A percentile compares a stretch with the other conserved stretches of the same genome.
Evolutionary conservation across 2,329 filamentous ascomycete species (phyloP).

Genomic region (Botrytis paeoniae): DNA sequence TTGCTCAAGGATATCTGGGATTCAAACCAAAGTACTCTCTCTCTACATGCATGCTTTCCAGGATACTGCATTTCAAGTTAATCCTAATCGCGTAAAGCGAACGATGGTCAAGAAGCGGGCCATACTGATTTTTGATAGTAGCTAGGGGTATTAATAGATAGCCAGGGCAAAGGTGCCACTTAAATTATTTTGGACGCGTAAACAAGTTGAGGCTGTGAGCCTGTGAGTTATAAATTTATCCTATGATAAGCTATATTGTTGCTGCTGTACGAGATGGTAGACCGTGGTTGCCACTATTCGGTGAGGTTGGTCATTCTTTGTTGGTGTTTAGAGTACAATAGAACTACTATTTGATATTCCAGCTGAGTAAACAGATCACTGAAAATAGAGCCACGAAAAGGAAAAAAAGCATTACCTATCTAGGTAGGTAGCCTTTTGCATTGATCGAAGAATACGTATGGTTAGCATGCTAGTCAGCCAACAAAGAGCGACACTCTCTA

Average conservation of each 20-base stretch:
- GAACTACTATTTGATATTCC: neutral
- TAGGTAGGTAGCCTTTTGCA: neutral
- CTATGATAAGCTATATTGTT: neutral
- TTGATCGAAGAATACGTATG: neutral
- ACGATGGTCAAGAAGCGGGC: neutral
- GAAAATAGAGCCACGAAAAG: neutral
- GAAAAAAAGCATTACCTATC: neutral
- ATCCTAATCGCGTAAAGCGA: slow-evolving; percentile 7
- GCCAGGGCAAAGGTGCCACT: slow-evolving; percentile 1
- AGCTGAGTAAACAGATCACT: neutral
- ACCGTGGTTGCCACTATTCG: neutral
- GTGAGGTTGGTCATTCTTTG: neutral
- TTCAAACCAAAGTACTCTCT: neutral
- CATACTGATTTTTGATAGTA: neutral
- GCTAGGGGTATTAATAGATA: slow-evolving; percentile 10
- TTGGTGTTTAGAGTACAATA: neutral
- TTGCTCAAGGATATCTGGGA: neutral
- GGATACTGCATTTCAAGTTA: neutral
- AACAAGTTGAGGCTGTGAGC: slow-evolving; percentile 4
- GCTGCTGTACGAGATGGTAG: neutral
- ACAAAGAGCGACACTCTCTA: neutral
- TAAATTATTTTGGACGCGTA: slow-evolving; percentile 9
- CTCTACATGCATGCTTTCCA: neutral
- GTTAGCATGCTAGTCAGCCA: neutral
- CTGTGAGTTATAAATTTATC: neutral